Evolutionary conservation across 1,284 basidiomycete genomes (phyloP).

Genomic region (Coniophora puteana): DNA sequence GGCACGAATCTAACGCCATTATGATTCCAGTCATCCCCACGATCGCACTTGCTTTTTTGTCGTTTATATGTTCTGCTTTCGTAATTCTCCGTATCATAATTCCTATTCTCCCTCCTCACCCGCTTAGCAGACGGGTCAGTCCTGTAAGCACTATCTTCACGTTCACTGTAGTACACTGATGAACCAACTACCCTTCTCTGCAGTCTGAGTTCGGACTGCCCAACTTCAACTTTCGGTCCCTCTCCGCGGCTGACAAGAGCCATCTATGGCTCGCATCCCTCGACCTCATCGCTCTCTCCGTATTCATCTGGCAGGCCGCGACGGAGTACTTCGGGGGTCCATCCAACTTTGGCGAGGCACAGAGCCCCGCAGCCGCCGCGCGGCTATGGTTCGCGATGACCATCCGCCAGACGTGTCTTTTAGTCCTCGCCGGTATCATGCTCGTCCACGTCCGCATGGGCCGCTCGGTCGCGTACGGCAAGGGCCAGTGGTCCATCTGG

Average conservation of each 20-base stretch:
- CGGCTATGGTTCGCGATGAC: conserved; percentile 63
- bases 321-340: conserved; percentile 46
- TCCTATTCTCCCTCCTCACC: conserved; percentile 66
- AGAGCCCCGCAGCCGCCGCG: conserved; percentile 46
- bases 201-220: conserved; percentile 71
- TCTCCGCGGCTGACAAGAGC: conserved; percentile 63
- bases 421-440: conserved; percentile 55
- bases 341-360: conserved; percentile 37
- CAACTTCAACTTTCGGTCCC: conserved; percentile 47
- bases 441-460: conserved; percentile 65
- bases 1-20: conserved; percentile 21
- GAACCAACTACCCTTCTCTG: conserved; percentile 17
- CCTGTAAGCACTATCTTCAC: conserved; percentile 50
- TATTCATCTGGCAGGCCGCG: conserved; percentile 65
- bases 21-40: conserved; percentile 67
- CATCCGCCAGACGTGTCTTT: conserved; percentile 59
- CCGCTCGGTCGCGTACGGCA: conserved; percentile 62
- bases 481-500: conserved; percentile 68
- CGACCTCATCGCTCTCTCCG: conserved; percentile 53
- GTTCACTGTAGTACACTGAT: conserved; percentile 10
- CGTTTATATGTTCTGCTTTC: conserved; percentile 66
- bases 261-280: conserved; percentile 67
- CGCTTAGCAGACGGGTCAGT: conserved; percentile 64
- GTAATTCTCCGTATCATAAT: conserved; percentile 68
- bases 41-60: conserved; percentile 61